A percentile compares a stretch with the other conserved stretches of the same genome.
phyloP scores from a whole-genome alignment of 192 early-diverging fungal genomes.

The Coemansia sp. region DNA sequence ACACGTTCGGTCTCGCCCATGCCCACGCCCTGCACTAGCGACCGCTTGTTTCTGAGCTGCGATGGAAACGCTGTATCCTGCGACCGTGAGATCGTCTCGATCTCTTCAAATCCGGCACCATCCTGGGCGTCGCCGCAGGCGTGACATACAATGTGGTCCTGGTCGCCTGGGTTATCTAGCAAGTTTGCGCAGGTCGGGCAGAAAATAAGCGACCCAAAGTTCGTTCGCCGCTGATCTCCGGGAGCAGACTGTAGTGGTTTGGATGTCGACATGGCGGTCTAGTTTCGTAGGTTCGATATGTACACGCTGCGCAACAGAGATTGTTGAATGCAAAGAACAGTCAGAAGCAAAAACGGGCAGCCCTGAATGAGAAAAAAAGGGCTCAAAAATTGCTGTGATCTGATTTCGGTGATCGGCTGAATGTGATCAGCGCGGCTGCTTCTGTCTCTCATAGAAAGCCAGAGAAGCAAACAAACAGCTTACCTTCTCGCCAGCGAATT shows the following conservation, averaged over 20 bases:
- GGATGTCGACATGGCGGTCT: background rate
- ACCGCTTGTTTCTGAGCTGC: constrained; percentile 66
- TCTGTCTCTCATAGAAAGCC: background rate
- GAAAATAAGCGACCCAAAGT: constrained; percentile 78
- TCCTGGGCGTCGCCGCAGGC: constrained; percentile 73
- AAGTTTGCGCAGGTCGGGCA: constrained; percentile 89
- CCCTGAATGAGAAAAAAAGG: background rate
- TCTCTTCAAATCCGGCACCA: constrained; percentile 69
- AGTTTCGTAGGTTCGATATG: background rate
- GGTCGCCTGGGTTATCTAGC: constrained; percentile 80
- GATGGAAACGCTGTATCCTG: constrained; percentile 79
- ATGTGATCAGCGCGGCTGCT: background rate
- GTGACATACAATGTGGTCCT: constrained; percentile 78
- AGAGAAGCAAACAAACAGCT: background rate
- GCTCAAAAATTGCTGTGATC: background rate
- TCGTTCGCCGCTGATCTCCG: constrained; percentile 33
- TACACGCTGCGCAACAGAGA: background rate
- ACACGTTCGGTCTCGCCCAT: constrained; percentile 47
- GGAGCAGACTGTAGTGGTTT: background rate
- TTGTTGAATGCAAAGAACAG: background rate
- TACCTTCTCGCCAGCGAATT: background rate
- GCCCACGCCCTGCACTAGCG: constrained; percentile 60
- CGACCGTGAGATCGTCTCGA: constrained; percentile 79
- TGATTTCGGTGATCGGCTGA: background rate
- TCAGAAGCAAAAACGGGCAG: background rate